Percentiles rank a stretch among this genome's conserved stretches.
Conservation (phyloP, 2,329 filamentous ascomycete genomes). For the Orbilia quercus region DNA sequence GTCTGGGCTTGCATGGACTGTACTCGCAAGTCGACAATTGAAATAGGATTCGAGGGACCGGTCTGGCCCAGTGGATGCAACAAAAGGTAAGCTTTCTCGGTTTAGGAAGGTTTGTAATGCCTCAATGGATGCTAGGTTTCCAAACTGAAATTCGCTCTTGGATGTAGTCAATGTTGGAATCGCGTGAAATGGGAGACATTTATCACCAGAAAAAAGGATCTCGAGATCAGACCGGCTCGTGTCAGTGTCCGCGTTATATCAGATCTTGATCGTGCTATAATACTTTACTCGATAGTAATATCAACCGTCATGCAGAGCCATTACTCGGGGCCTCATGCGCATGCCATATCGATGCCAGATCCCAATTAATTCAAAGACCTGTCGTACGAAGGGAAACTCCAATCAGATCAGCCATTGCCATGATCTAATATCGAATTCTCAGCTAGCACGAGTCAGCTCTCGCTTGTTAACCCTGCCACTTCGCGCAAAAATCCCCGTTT, state of each 20-base stretch:
- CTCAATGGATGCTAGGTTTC: background rate
- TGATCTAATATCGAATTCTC: background rate
- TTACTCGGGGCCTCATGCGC: too few relatives aligned
- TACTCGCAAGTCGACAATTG: background rate
- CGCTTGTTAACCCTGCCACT: slow-evolving; percentile 53
- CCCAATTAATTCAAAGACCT: too few relatives aligned
- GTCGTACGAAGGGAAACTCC: background rate
- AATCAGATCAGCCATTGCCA: background rate
- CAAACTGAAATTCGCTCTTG: too few relatives aligned
- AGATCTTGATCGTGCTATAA: too few relatives aligned
- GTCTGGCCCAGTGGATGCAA: background rate
- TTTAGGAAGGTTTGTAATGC: background rate
- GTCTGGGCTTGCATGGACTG: background rate
- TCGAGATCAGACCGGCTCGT: too few relatives aligned
- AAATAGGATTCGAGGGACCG: background rate
- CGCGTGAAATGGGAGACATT: too few relatives aligned
- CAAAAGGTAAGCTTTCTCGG: background rate
- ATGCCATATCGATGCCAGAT: background rate
- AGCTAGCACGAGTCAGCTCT: slow-evolving; percentile 49
- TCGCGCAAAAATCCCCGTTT: slow-evolving; percentile 56
- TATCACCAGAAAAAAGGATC: too few relatives aligned
- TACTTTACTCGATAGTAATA: too few relatives aligned
- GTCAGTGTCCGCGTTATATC: too few relatives aligned
- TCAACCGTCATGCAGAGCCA: too few relatives aligned
- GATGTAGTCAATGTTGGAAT: too few relatives aligned